A percentile compares a stretch with the other conserved stretches of the same genome.
Evolutionary conservation across 768 basidiomycete genomes (phyloP).

Genomic region (Rhizopogon vesiculosus): DNA sequence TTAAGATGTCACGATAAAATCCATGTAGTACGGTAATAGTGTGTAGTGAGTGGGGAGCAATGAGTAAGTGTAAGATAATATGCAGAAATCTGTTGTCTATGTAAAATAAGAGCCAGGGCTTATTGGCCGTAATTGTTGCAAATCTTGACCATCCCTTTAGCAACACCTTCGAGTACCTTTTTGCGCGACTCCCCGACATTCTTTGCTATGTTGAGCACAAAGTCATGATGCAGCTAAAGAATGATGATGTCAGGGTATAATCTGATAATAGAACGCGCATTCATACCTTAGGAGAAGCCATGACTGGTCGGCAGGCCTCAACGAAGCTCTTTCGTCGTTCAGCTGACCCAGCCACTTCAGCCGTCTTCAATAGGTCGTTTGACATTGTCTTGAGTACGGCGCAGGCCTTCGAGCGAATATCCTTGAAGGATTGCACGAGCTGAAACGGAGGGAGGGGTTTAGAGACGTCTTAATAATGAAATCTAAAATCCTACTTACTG

Average conservation of each 20-base stretch:
- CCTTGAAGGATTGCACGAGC: slow-evolving; percentile 67
- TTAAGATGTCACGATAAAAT: not conserved
- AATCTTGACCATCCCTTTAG: slow-evolving; percentile 62
- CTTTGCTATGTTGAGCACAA: slow-evolving; percentile 56
- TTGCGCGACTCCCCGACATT: slow-evolving; percentile 65
- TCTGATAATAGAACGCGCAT: not conserved
- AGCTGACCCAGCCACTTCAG: slow-evolving; percentile 46
- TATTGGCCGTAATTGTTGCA: slow-evolving; percentile 34
- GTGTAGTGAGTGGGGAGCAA: slow-evolving; percentile 12
- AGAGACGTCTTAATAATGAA: not conserved
- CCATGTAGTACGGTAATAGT: not conserved
- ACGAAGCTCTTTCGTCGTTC: slow-evolving; percentile 52
- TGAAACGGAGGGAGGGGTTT: slow-evolving; percentile 21
- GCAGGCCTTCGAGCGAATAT: slow-evolving; percentile 49
- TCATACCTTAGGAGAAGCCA: slow-evolving; percentile 30
- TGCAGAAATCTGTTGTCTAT: not conserved
- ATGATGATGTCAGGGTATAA: slow-evolving; percentile 5
- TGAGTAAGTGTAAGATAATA: slow-evolving; percentile 22
- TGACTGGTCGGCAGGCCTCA: slow-evolving; percentile 42
- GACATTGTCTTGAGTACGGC: slow-evolving; percentile 57
- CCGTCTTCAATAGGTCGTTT: slow-evolving; percentile 39
- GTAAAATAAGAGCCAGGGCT: not conserved
- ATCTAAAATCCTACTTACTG: slow-evolving; percentile 37
- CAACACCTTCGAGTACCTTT: slow-evolving; percentile 66
- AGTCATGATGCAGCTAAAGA: slow-evolving; percentile 59